Percentiles rank a stretch among this genome's conserved stretches.
Conservation (phyloP, 306 rosid genomes). For the Hylodesmum podocarpum region DNA sequence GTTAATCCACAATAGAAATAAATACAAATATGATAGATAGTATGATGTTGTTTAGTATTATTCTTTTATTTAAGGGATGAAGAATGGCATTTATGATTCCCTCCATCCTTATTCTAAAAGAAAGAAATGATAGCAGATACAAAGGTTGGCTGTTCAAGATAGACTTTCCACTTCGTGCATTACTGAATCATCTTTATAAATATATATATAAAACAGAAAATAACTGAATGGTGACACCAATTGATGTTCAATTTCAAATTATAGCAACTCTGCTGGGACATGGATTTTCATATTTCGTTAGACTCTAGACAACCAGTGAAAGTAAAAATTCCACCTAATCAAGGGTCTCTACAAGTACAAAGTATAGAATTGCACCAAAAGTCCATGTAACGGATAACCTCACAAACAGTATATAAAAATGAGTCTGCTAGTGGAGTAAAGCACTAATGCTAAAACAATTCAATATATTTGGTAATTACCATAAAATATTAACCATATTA, state of each 20-base stretch:
- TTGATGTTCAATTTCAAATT: neutral
- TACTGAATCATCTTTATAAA: neutral
- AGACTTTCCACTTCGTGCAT: neutral
- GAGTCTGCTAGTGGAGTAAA: neutral
- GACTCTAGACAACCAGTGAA: neutral
- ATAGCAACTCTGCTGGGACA: neutral
- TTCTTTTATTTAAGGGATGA: neutral
- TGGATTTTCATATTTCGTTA: neutral
- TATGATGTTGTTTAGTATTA: neutral
- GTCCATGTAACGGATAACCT: neutral
- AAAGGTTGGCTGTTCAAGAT: slow-evolving; percentile 6
- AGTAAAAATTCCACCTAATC: neutral
- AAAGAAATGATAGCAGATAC: neutral
- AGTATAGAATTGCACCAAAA: neutral
- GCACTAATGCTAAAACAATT: neutral
- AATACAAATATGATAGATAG: neutral
- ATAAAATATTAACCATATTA: neutral
- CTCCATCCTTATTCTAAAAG: slow-evolving; percentile 18
- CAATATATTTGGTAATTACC: neutral
- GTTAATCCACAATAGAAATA: neutral
- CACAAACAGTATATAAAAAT: neutral
- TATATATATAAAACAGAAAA: neutral
- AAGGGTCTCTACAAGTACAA: neutral
- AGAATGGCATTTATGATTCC: neutral
- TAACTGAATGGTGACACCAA: neutral